Percentiles rank a stretch among this genome's conserved stretches.
These are phyloP conservation scores for Mikania micrantha DNA, from an alignment of 129 eudicot species.

Conservation along the genomic window DNA sequence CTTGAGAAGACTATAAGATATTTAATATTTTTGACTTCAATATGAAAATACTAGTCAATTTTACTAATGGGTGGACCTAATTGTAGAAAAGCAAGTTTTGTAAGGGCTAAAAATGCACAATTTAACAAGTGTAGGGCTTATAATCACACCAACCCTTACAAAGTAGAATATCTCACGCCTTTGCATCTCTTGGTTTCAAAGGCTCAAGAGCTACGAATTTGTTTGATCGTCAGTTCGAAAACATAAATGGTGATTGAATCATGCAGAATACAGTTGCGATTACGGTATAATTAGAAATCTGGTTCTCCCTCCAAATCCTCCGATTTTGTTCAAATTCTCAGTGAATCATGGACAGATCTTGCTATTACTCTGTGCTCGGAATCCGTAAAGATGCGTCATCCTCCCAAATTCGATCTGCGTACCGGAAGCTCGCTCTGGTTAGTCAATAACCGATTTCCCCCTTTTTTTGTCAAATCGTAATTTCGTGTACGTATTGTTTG, in stretches of 20 bases:
- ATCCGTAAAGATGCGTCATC: slow-evolving; percentile 61
- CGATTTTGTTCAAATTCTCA: slow-evolving; percentile 2
- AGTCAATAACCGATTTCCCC: not conserved
- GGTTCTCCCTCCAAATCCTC: slow-evolving; percentile 9
- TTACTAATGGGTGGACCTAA: not conserved
- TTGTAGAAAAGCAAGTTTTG: not conserved
- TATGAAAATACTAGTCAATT: too few species aligned
- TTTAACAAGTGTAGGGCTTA: not conserved
- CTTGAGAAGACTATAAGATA: too few species aligned
- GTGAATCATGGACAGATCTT: slow-evolving; percentile 28
- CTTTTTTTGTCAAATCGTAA: not conserved
- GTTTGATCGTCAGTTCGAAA: not conserved
- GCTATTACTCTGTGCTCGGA: slow-evolving; percentile 80
- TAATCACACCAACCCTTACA: not conserved
- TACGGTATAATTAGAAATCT: not conserved
- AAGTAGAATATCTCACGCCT: slow-evolving; percentile 5
- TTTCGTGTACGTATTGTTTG: too few species aligned
- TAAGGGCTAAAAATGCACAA: not conserved
- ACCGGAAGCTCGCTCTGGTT: slow-evolving; percentile 87
- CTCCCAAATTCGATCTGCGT: slow-evolving; percentile 82
- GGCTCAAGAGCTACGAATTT: too few species aligned
- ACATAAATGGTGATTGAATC: slow-evolving; percentile 19
- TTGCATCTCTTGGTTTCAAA: not conserved
- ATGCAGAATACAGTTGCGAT: slow-evolving; percentile 3
- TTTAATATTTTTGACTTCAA: too few species aligned